phyloP scores from a whole-genome alignment of 306 rosid genomes.

The Gynostemma pentaphyllum region DNA sequence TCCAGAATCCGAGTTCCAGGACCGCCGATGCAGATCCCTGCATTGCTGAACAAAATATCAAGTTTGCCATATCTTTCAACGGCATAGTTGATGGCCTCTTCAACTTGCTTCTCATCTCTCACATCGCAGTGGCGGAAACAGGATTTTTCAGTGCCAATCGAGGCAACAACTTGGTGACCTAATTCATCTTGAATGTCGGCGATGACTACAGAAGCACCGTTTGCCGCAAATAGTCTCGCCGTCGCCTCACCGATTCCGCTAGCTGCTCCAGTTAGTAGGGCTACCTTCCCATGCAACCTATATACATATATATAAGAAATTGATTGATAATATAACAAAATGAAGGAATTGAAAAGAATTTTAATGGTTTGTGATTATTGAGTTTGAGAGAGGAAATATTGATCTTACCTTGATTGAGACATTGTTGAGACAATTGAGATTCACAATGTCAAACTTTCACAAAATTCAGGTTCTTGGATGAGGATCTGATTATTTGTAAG shows the following conservation, averaged over 20 bases:
- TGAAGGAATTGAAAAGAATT: too few relatives aligned
- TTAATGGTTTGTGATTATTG: too few relatives aligned
- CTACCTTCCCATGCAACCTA: conserved; percentile 65
- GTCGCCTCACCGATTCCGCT: conserved; percentile 86
- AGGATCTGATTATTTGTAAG: too few relatives aligned
- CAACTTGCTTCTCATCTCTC: conserved; percentile 64
- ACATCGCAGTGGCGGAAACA: conserved; percentile 69
- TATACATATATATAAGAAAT: background rate
- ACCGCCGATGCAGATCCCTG: conserved; percentile 57
- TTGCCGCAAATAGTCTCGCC: conserved; percentile 38
- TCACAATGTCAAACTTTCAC: too few relatives aligned
- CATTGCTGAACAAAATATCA: conserved; percentile 66
- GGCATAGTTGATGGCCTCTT: conserved; percentile 35
- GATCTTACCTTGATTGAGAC: conserved; percentile 40
- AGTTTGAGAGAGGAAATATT: background rate
- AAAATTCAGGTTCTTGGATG: too few relatives aligned
- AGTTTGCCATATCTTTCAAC: conserved; percentile 46
- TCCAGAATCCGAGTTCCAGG: conserved; percentile 38
- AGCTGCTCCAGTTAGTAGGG: conserved; percentile 65
- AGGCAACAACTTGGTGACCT: conserved; percentile 37
- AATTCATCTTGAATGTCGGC: conserved; percentile 62
- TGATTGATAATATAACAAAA: too few relatives aligned
- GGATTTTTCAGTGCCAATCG: conserved; percentile 35
- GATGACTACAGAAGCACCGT: conserved; percentile 58
- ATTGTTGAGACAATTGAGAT: too few relatives aligned